Conservation (phyloP, 805 yeast species). For the Candida nanaspora region DNA sequence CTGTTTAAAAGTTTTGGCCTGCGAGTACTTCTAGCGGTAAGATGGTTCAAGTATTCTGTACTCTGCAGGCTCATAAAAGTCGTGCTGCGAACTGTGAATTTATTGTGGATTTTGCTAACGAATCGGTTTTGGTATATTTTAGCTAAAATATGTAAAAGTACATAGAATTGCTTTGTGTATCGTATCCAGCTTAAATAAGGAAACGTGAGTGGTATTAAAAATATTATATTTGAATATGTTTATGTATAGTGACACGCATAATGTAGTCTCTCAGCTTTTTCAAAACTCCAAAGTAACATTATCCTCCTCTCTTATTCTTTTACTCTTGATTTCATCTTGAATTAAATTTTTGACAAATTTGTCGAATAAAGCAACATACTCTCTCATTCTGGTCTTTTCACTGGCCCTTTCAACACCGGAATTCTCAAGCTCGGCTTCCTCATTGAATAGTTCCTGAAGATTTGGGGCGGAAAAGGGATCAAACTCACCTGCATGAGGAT, state of each 20-base stretch:
- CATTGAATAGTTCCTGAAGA: conserved; percentile 52
- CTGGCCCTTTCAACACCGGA: conserved; percentile 3
- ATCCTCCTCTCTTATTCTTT: conserved; percentile 25
- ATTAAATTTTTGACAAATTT: conserved; percentile 51
- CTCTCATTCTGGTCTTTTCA: conserved; percentile 11
- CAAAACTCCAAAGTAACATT: conserved; percentile 18
- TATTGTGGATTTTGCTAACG: conserved; percentile 3
- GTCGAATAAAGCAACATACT: conserved; percentile 57
- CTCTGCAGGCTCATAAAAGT: conserved; percentile 24
- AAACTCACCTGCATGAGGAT: conserved; percentile 47
- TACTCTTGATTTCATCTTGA: conserved; percentile 43
- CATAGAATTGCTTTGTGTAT: too few relatives aligned
- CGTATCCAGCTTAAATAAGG: too few relatives aligned
- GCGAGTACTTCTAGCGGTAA: conserved; percentile 19
- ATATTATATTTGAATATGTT: too few relatives aligned
- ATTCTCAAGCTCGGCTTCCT: conserved; percentile 46
- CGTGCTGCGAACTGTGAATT: background rate
- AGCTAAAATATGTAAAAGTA: background rate
- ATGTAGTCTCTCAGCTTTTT: too few relatives aligned
- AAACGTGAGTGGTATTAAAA: too few relatives aligned
- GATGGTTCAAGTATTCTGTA: conserved; percentile 5
- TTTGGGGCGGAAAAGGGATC: conserved; percentile 80
- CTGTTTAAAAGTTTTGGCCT: conserved; percentile 28
- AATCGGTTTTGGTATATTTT: conserved; percentile 3
- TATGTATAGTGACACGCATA: too few relatives aligned